Conservation (phyloP, 306 rosid species). For the Prunus mume region DNA sequence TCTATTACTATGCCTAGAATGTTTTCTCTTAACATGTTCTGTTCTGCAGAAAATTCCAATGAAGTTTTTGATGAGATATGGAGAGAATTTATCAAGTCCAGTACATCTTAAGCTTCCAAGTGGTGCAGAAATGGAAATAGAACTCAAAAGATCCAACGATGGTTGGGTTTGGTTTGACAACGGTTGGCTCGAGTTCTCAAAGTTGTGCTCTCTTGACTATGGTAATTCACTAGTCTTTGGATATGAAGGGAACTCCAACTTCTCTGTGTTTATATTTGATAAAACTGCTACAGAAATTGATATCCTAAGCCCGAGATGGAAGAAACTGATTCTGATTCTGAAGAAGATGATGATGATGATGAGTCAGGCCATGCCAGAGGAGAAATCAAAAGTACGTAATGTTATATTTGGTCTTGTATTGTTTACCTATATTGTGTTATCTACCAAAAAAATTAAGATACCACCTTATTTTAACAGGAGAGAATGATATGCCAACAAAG, state of each 20-base stretch:
- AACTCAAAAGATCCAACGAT: no score
- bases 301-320: constrained; percentile 10
- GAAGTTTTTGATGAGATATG: no score
- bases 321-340: neutral
- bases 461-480: neutral
- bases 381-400: neutral
- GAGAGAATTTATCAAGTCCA: no score
- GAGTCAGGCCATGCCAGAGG: neutral
- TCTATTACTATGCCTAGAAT: no score
- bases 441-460: neutral
- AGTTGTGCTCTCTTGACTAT: neutral
- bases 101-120: no score
- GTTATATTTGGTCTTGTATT: no score
- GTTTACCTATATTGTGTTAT: neutral
- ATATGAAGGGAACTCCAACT: neutral
- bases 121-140: no score
- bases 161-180: no score
- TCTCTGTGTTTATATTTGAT: constrained; percentile 18
- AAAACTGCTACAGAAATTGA: neutral
- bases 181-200: constrained; percentile 23
- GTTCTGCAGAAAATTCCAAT: no score
- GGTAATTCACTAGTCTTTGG: neutral
- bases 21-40: no score
- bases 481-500: neutral
- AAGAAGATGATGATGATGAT: neutral